Evolutionary conservation across 805 yeast species (phyloP), one percentile per base, ranked within the genome.

Genomic region (Dipodascus geniculatus): DNA sequence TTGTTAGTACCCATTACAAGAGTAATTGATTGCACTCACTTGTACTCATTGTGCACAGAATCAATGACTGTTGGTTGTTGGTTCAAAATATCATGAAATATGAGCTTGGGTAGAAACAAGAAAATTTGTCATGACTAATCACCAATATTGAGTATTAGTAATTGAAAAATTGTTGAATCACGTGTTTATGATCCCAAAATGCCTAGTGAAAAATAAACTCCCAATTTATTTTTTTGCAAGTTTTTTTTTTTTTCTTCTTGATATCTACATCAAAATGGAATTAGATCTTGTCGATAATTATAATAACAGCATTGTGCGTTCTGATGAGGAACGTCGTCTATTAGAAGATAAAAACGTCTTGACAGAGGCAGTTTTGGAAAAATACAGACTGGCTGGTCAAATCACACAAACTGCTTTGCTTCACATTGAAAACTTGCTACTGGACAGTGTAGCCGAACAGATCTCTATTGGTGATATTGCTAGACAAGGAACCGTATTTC

Each of bases 331-430:
- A 16, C 44, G 44, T 38, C 44, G 44, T 38, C 60, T 87, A 56
- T 74, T 88, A 60, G 81, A 80, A 60, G 83, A 83, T 57, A 87
- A 80, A 66, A 88, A 88, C 67, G 76, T 80, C 47, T 75, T 88
- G 58, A 74, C 73, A 59, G 81, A 74, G 28, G 56, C 75, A 17
- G 82, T 83, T 9, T 65, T 87, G 23, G 91, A 84, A 60, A 90
- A 89, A 70, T 89, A 90, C 71, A 79, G 95, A 69, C 74, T 81
- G 51, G 96, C 96, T 2, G 97, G 96, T 50, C 88, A 86, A 69
- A 82, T 89, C 61, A 73, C 93, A 2, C 96, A 90, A 70, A 84
- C 95, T 20, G 83, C 88, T 54, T 73, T 90, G 60, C 71, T 78
- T 55, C 85, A 85, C 65, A 72, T 87, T 51, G 65, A 65, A 51